Conservation (phyloP, 2,329 filamentous ascomycete genomes). For the Aspergillus fijiensis region DNA sequence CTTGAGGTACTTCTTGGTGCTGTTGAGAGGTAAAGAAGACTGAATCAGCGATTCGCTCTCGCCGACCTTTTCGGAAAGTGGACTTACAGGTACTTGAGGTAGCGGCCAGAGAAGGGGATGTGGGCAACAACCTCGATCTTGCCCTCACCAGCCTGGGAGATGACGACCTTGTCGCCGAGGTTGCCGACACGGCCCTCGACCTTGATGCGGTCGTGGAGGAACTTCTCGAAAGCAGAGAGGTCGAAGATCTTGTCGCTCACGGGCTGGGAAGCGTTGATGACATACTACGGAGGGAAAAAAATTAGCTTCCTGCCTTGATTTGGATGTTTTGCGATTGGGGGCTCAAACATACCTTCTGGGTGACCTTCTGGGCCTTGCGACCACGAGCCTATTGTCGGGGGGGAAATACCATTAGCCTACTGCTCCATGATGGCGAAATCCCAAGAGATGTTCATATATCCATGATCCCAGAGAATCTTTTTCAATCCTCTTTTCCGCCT, state of each 20-base stretch:
- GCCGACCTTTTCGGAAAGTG: neutral
- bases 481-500: neutral
- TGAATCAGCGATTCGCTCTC: neutral
- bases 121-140: conserved; percentile 98
- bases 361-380: conserved; percentile 51
- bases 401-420: conserved; percentile 83
- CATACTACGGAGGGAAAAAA: conserved; percentile 62
- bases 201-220: conserved; percentile 99
- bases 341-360: conserved; percentile 45
- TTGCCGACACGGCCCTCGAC: conserved; percentile 97
- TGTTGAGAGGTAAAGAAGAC: conserved; percentile 36
- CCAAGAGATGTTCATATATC: conserved; percentile 10
- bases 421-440: conserved; percentile 57
- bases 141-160: conserved; percentile 89
- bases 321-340: neutral
- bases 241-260: conserved; percentile 99
- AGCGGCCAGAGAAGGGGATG: conserved; percentile 97
- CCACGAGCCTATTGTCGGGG: conserved; percentile 43
- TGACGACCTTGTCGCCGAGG: conserved; percentile 88
- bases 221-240: conserved; percentile 97
- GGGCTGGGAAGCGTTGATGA: conserved; percentile 99
- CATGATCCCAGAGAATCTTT: conserved; percentile 3
- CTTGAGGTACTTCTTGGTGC: conserved; percentile 99
- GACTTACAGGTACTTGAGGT: conserved; percentile 98
- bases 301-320: conserved; percentile 6